Conservation (phyloP, 495 filamentous ascomycete species). For the Chlorociboria aeruginascens region DNA sequence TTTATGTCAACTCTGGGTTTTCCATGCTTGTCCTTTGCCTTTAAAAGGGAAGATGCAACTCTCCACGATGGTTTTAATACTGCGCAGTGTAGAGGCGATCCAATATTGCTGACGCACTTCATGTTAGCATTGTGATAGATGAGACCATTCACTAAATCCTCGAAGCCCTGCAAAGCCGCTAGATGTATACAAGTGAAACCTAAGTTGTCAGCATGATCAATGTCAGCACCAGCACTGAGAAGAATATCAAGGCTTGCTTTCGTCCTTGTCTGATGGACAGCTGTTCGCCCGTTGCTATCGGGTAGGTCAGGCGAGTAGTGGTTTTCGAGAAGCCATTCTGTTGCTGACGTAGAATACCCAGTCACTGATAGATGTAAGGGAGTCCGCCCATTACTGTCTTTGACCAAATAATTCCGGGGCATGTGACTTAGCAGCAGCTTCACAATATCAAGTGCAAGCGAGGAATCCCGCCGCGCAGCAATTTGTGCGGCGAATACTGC, state of each 20-base stretch:
- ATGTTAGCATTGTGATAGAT: slow-evolving; percentile 11
- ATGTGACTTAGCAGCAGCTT: slow-evolving; percentile 10
- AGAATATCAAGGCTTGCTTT: slow-evolving; percentile 11
- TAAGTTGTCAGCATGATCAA: slow-evolving; percentile 14
- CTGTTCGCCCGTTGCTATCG: slow-evolving; percentile 9
- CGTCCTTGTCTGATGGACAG: slow-evolving; percentile 16
- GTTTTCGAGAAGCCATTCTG: slow-evolving; percentile 14
- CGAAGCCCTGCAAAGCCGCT: slow-evolving; percentile 12
- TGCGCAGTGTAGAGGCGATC: background rate
- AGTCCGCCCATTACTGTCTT: slow-evolving; percentile 5
- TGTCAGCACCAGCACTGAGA: slow-evolving; percentile 4
- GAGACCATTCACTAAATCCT: slow-evolving; percentile 12
- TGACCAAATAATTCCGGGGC: background rate
- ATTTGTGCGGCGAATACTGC: slow-evolving; percentile 19
- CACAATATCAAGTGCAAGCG: slow-evolving; percentile 15
- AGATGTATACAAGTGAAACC: slow-evolving; percentile 15
- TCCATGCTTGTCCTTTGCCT: background rate
- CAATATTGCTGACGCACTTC: background rate
- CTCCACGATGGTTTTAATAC: background rate
- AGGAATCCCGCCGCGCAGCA: slow-evolving; percentile 13
- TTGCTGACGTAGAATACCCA: slow-evolving; percentile 11
- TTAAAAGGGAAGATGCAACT: background rate
- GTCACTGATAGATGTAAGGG: slow-evolving; percentile 15
- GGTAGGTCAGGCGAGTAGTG: slow-evolving; percentile 7
- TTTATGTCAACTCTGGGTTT: background rate